Evolutionary conservation across 352 stramenopile species (phyloP), one percentile per base, ranked within the genome.

Genomic region (Globisporangium camurandrum): DNA sequence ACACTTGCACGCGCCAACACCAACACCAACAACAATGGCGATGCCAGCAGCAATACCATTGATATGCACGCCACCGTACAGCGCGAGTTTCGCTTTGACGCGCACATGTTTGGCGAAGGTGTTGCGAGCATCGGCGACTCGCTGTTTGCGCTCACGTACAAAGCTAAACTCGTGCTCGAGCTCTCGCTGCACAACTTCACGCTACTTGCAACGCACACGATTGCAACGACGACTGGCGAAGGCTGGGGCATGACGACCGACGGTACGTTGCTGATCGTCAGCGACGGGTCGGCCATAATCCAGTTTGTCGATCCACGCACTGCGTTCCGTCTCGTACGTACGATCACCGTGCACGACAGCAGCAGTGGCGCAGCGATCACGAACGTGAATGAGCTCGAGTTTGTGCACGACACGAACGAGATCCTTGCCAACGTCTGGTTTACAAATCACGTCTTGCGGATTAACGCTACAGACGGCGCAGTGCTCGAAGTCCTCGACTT

Each of bases 351-450:
- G 20, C 64, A 66, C 38, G 34, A 68, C 26, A 12, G 3, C 24
- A 33, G 9, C 22, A 34, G 77, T 56, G 75, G 74, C 46, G 49
- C 62, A 30, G 30, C 47, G 1, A 59, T 95, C 40, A 56, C 27
- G 17, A 71, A 83, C 28, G 50, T 95, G 46, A 96, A 96, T 61
- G 86, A 96, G 47, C 71, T 96, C 39, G 86, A 96, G 68, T 94
- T 70, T 40, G 76, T 93, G 1, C 59, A 89, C 23, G 82, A 71
- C 4, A 72, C 88, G 46, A 62, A 95, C 27, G 78, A 92, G 50
- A 66, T 96, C 20, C 67, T 94, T 10, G 86, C 86, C 16, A 96
- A 96, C 50, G 76, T 95, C 19, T 96, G 86, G 86, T 86, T 87
- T 52, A 57, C 78, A 41, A 69, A 87, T 53, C 30, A 78, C 44